phyloP scores from a whole-genome alignment of 139 green algal genomes.

The Closterium sp. region DNA sequence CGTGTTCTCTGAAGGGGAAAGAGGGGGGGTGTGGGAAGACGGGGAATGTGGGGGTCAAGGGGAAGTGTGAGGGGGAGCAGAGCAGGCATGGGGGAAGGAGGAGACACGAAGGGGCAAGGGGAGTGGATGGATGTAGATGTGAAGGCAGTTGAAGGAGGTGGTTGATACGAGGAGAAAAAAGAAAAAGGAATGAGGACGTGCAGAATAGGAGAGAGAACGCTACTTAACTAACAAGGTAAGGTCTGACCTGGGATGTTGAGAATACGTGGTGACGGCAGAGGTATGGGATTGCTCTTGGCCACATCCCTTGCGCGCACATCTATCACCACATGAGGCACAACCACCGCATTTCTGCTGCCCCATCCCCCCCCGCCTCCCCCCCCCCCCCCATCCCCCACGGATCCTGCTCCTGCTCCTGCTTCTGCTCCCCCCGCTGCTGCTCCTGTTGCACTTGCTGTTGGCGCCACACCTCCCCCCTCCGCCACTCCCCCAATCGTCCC shows the following conservation, averaged over 20 bases:
- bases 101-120: not conserved
- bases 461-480: not conserved
- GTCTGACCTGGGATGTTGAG: not conserved
- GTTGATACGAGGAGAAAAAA: no score
- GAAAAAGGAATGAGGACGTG: not conserved
- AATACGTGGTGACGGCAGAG: not conserved
- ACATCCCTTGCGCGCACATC: not conserved
- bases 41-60: no score
- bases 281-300: not conserved
- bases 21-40: no score
- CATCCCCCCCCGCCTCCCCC: not conserved
- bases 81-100: not conserved
- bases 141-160: not conserved
- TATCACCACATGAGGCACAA: not conserved
- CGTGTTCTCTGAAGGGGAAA: no score
- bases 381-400: not conserved
- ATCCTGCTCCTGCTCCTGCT: not conserved
- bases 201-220: not conserved
- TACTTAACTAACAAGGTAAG: no score
- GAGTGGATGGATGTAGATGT: not conserved
- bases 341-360: not conserved
- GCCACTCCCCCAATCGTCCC: no score
- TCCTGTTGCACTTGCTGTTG: not conserved
- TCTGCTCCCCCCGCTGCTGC: not conserved
- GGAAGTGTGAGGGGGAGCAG: no score